Conservation (phyloP, 116 monocot genomes). For the Phalaenopsis hybrid region DNA sequence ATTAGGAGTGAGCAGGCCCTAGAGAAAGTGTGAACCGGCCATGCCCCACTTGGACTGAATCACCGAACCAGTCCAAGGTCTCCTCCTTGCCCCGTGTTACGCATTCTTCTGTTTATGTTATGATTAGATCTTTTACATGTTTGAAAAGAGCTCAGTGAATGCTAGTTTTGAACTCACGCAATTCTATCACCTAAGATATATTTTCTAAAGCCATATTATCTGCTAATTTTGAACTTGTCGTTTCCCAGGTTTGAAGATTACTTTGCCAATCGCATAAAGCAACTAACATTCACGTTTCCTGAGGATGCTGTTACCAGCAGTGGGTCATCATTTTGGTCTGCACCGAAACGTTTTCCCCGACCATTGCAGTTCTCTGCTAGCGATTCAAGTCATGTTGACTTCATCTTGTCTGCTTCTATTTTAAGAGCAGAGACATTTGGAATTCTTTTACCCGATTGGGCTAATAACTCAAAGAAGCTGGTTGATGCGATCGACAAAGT, state of each 20-base stretch:
- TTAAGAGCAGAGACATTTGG: conserved; percentile 49
- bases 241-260: conserved; percentile 48
- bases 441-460: conserved; percentile 46
- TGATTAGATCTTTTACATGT: background rate
- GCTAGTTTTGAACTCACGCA: background rate
- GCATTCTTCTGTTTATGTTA: background rate
- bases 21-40: too few relatives aligned
- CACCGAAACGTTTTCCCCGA: conserved; percentile 47
- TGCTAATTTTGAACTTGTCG: background rate
- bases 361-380: conserved; percentile 38
- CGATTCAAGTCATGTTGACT: conserved; percentile 41
- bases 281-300: conserved; percentile 46
- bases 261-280: conserved; percentile 49
- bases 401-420: conserved; percentile 43
- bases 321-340: conserved; percentile 48
- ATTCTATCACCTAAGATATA: background rate
- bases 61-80: too few relatives aligned
- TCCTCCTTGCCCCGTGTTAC: too few relatives aligned
- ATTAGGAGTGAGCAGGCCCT: too few relatives aligned
- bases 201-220: too few relatives aligned
- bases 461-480: conserved; percentile 31
- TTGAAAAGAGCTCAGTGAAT: background rate
- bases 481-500: conserved; percentile 32
- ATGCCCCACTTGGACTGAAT: too few relatives aligned
- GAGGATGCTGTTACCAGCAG: conserved; percentile 47